phyloP scores from a whole-genome alignment of 805 yeast species.

The Huiozyma naganishii region DNA sequence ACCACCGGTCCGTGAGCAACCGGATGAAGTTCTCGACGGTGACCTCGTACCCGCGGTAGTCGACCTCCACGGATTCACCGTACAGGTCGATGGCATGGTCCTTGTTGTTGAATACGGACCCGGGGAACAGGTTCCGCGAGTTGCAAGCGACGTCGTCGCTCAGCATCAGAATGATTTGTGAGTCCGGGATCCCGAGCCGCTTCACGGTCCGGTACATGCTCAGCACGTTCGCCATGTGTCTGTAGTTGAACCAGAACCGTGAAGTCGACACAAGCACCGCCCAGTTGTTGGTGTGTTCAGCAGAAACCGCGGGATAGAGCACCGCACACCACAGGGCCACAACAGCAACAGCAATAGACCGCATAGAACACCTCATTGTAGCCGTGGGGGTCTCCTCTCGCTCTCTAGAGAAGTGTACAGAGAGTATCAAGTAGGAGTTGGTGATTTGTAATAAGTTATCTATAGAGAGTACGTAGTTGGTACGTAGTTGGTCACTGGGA shows the following conservation, averaged over 20 bases:
- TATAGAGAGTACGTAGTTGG: too few species aligned
- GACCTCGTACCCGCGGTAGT: slow-evolving; percentile 94
- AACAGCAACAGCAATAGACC: not conserved
- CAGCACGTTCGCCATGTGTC: slow-evolving; percentile 94
- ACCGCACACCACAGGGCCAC: not conserved
- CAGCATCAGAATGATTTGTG: slow-evolving; percentile 90
- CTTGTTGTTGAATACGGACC: slow-evolving; percentile 87
- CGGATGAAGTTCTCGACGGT: slow-evolving; percentile 96
- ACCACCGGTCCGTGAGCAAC: slow-evolving; percentile 90
- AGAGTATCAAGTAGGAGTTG: too few species aligned
- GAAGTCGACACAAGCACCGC: slow-evolving; percentile 92
- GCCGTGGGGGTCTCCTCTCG: too few species aligned
- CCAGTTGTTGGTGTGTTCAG: slow-evolving; percentile 52
- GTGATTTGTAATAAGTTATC: too few species aligned
- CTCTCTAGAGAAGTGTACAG: too few species aligned
- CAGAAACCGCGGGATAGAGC: not conserved
- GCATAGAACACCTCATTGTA: too few species aligned
- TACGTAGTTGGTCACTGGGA: too few species aligned
- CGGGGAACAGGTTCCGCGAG: slow-evolving; percentile 91
- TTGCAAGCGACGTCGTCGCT: slow-evolving; percentile 97
- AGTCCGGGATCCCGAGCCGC: slow-evolving; percentile 93
- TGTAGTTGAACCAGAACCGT: slow-evolving; percentile 94
- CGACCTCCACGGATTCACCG: slow-evolving; percentile 92
- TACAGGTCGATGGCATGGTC: slow-evolving; percentile 87
- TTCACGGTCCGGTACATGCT: slow-evolving; percentile 94